phyloP scores from a whole-genome alignment of 176 grass and related monocot species.

The Calamus simplicifolius region DNA sequence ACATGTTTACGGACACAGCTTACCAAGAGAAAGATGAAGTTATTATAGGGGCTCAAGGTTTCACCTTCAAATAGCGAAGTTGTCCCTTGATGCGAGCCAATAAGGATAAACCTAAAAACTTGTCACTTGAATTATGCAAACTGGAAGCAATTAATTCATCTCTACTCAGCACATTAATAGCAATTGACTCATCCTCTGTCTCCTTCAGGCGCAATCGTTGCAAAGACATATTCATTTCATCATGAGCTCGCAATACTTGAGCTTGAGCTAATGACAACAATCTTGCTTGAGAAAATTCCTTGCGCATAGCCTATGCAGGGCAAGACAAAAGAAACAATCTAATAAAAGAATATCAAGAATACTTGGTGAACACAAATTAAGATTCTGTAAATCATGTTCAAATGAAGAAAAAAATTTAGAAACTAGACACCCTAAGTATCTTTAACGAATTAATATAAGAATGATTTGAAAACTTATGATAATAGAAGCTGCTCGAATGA shows the following conservation, averaged over 20 bases:
- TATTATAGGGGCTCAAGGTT: no score
- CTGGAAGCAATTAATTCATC: conserved; percentile 69
- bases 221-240: conserved; percentile 95
- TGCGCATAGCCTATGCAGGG: conserved; percentile 68
- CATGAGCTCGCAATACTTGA: conserved; percentile 72
- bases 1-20: no score
- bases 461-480: no score
- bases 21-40: no score
- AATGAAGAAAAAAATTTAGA: no score
- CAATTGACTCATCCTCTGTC: conserved; percentile 50
- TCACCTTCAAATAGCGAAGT: conserved; percentile 80
- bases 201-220: conserved; percentile 67
- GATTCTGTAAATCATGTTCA: no score
- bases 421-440: no score
- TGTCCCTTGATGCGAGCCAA: conserved; percentile 83
- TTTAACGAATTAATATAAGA: no score
- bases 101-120: conserved; percentile 57
- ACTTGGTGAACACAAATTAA: not conserved
- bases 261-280: conserved; percentile 68
- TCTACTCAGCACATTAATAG: conserved; percentile 63
- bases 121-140: conserved; percentile 81
- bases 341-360: conserved; percentile 7
- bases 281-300: conserved; percentile 89
- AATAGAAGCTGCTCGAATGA: no score
- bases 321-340: not conserved